These are phyloP conservation scores for Podaxis sp. DNA, from an alignment of 768 basidiomycete genomes.

Conservation along the genomic window DNA sequence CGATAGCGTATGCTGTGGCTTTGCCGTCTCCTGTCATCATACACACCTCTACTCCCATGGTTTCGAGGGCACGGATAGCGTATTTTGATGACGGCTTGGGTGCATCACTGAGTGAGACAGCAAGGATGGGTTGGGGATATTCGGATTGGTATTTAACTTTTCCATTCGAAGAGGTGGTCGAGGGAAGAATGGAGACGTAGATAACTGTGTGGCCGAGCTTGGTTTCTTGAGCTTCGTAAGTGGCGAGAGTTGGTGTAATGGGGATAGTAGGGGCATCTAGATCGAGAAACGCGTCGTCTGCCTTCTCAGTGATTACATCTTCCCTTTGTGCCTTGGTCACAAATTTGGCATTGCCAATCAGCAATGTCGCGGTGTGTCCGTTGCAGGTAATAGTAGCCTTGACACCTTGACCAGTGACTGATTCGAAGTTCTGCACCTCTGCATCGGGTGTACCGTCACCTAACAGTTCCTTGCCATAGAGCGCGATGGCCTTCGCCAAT, in stretches of 20 bases:
- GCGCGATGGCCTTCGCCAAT: conserved; percentile 87
- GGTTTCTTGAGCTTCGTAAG: conserved; percentile 71
- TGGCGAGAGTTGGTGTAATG: conserved; percentile 54
- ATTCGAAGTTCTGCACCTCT: conserved; percentile 72
- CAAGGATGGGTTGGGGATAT: conserved; percentile 60
- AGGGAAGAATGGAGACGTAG: conserved; percentile 63
- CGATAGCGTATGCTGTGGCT: conserved; percentile 83
- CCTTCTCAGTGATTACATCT: conserved; percentile 55
- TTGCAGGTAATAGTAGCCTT: conserved; percentile 59
- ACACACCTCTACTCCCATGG: conserved; percentile 89
- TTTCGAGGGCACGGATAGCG: conserved; percentile 75
- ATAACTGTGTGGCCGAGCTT: conserved; percentile 79
- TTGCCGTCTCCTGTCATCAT: conserved; percentile 94
- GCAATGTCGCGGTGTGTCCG: conserved; percentile 50
- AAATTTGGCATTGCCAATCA: conserved; percentile 76
- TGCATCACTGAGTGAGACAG: conserved; percentile 81
- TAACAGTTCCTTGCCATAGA: conserved; percentile 69
- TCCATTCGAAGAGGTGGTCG: neutral
- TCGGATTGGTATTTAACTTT: conserved; percentile 17
- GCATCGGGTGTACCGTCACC: conserved; percentile 42
- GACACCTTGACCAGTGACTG: conserved; percentile 86
- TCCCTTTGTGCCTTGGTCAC: conserved; percentile 36
- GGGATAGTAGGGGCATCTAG: neutral
- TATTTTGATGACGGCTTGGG: conserved; percentile 82
- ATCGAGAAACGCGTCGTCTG: conserved; percentile 21